Evolutionary conservation across 2,329 filamentous ascomycete species (phyloP).

Genomic region (Phyllosticta capitalensis): DNA sequence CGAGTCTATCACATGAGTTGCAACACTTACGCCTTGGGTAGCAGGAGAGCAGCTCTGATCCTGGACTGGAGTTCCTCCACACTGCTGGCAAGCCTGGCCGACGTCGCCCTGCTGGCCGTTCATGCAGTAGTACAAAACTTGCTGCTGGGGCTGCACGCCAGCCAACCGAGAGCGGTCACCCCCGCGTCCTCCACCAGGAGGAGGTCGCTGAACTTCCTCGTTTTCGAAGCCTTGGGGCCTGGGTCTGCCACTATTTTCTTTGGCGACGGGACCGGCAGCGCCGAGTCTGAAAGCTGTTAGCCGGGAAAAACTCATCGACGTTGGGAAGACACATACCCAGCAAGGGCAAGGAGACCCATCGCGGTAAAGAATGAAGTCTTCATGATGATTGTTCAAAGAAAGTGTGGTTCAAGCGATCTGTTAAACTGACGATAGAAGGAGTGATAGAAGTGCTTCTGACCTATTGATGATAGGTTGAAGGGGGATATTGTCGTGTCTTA

Average conservation of each 20-base stretch:
- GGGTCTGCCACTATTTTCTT: not conserved
- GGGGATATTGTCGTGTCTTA: not conserved
- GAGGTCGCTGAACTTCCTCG: not conserved
- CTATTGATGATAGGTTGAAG: too few species aligned
- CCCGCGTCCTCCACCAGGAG: not conserved
- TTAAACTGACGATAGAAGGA: too few species aligned
- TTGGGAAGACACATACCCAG: not conserved
- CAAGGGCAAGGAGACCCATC: not conserved
- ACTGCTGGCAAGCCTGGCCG: not conserved
- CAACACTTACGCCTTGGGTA: not conserved
- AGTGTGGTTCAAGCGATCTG: too few species aligned
- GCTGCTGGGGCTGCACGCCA: not conserved
- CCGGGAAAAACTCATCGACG: not conserved
- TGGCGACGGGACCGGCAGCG: not conserved
- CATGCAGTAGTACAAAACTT: not conserved
- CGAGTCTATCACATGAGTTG: too few species aligned
- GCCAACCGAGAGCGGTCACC: not conserved
- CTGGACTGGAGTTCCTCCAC: not conserved
- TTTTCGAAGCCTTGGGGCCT: not conserved
- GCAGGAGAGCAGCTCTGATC: not conserved
- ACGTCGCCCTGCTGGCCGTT: not conserved
- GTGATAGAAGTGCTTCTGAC: too few species aligned
- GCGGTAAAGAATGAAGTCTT: not conserved
- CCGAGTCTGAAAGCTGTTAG: not conserved
- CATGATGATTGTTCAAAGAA: not conserved